These are phyloP conservation scores for Parsonsia alboflavescens DNA, from an alignment of 257 asterid species.

Conservation along the genomic window DNA sequence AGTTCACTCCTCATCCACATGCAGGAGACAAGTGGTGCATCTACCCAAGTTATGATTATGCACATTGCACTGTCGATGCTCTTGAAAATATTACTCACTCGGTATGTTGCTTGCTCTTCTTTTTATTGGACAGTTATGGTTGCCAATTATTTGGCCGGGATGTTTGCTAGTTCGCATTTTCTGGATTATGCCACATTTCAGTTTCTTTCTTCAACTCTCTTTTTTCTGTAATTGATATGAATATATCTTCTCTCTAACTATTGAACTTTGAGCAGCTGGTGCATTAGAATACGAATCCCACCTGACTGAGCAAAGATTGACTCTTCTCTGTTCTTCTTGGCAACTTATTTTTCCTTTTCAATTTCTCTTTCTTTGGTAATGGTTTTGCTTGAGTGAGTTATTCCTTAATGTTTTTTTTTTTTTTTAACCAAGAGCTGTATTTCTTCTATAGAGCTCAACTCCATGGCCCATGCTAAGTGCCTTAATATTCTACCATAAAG, in stretches of 20 bases:
- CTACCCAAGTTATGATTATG: conserved; percentile 94
- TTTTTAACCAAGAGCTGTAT: neutral
- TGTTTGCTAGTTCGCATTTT: neutral
- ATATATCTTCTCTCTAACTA: neutral
- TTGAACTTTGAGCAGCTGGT: neutral
- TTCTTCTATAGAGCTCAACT: neutral
- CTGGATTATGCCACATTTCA: neutral
- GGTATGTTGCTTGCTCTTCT: conserved; percentile 38
- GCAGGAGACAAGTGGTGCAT: conserved; percentile 99
- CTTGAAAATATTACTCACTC: conserved; percentile 92
- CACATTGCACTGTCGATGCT: conserved; percentile 96
- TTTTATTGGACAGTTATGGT: neutral
- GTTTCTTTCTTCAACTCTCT: neutral
- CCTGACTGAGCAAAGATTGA: neutral
- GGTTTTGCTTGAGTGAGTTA: too few species aligned
- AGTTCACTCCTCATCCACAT: conserved; percentile 98
- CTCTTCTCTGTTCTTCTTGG: neutral
- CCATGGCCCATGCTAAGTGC: too few species aligned
- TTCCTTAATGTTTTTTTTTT: too few species aligned
- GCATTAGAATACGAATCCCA: neutral
- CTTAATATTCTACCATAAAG: neutral
- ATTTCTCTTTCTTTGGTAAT: neutral
- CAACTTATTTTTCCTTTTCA: neutral
- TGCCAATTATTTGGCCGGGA: too few species aligned
- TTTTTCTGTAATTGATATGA: neutral